Evolutionary conservation across 2,329 filamentous ascomycete genomes (phyloP), one percentile per base, ranked within the genome.

Genomic region (Chaetomium sp.): DNA sequence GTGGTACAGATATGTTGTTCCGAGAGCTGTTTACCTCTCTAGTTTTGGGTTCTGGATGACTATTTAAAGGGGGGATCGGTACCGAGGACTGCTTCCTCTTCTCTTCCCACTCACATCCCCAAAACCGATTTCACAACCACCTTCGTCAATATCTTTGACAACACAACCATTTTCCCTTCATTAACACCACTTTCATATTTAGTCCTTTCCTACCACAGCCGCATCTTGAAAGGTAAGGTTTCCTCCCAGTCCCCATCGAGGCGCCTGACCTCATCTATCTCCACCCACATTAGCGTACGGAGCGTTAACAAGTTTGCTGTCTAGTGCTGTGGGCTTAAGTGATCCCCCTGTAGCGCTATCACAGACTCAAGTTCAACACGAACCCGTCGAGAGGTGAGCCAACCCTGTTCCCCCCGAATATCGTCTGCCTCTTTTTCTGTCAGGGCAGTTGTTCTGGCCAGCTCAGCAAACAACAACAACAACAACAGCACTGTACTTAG

Each of bases 331-430:
- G 35, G 55, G 55, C 1, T 50, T 55, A 12, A 49, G 49, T 19
- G 32, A 36, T n/a, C 54, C 54, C 14, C 41, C 53, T 37, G 19
- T 34, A 43, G 55, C 56, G 19, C 53, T 37, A 7, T 33, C 34
- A 5, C 44, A 44, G 3, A 44, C 34, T n/a, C 32, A 6, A 3
- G 51, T 41, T 6, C 51, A 56, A 33, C 48, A 53, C 9, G 52
- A 52, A 6, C 49, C 52, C 19, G 33, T 49, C 6, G 45, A 58
- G n/a, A 45, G 47, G 59, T 59, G 52, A 49, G 55, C 47, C n/a
- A 10, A 19, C 32, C n/a, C 9, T 9, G 7, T 11, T 52, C 32
- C 33, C 10, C 33, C 19, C 8, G 4, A 12, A 47, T 4, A 27
- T 14, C 42, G 42, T 1, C 14, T 4, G 14, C 42, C 42, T 8